A percentile compares a stretch with the other conserved stretches of the same genome.
These are phyloP conservation scores for Aureobasidium sp. DNA, from an alignment of 2,329 filamentous ascomycete species.

Conservation along the genomic window DNA sequence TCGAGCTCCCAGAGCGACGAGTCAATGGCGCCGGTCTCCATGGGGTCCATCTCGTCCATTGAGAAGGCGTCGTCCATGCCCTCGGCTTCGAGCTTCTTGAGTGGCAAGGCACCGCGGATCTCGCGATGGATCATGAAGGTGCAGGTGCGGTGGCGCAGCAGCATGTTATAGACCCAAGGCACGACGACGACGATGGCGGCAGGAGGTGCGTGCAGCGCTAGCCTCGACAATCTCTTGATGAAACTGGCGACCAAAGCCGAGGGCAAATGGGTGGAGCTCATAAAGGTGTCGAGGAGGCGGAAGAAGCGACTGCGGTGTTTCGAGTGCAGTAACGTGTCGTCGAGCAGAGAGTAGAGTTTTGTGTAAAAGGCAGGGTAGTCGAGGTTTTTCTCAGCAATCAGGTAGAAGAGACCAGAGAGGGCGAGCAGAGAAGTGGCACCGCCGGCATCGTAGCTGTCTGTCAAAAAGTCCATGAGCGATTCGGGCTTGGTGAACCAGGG, in stretches of 20 bases:
- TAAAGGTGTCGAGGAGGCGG: slow-evolving; percentile 82
- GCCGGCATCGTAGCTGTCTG: slow-evolving; percentile 83
- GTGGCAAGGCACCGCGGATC: slow-evolving; percentile 49
- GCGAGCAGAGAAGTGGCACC: slow-evolving; percentile 83
- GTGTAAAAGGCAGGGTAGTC: slow-evolving; percentile 88
- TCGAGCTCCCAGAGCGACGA: slow-evolving; percentile 94
- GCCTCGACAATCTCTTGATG: slow-evolving; percentile 81
- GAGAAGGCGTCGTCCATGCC: slow-evolving; percentile 72
- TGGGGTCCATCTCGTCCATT: slow-evolving; percentile 69
- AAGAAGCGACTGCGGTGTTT: slow-evolving; percentile 93
- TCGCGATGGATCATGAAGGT: slow-evolving; percentile 90
- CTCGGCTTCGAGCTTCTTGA: slow-evolving; percentile 52
- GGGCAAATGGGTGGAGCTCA: slow-evolving; percentile 86
- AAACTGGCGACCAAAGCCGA: slow-evolving; percentile 89
- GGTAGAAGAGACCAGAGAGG: slow-evolving; percentile 86
- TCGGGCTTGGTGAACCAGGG: slow-evolving; percentile 88
- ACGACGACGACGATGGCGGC: slow-evolving; percentile 81
- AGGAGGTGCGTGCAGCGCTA: slow-evolving; percentile 82
- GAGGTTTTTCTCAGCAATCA: slow-evolving; percentile 88
- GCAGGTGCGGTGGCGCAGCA: slow-evolving; percentile 81
- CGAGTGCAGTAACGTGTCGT: slow-evolving; percentile 80
- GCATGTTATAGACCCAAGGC: slow-evolving; percentile 91
- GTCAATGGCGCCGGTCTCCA: slow-evolving; percentile 79
- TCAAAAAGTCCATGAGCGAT: slow-evolving; percentile 89
- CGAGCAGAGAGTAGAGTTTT: slow-evolving; percentile 88